Conservation (phyloP, 1,284 basidiomycete species). For the Puccinia hordei region DNA sequence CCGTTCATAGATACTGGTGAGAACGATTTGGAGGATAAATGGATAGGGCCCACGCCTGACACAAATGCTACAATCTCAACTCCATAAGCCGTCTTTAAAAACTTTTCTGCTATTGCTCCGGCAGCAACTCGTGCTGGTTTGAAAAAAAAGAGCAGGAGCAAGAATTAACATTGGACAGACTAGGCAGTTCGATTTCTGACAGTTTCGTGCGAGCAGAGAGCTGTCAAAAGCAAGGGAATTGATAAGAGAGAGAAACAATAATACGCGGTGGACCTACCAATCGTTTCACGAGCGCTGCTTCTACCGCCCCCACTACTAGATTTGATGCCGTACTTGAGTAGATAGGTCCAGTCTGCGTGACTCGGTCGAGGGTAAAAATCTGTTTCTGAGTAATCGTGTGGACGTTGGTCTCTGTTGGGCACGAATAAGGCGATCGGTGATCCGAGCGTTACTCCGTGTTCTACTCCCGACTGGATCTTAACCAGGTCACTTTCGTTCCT, state of each 20-base stretch:
- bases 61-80: constrained; percentile 97
- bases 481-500: constrained; percentile 97
- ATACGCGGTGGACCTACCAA: constrained; percentile 66
- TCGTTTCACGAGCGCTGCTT: constrained; percentile 92
- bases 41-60: constrained; percentile 89
- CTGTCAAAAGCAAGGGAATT: background rate
- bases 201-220: background rate
- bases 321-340: constrained; percentile 96
- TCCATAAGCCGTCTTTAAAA: constrained; percentile 81
- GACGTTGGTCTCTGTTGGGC: constrained; percentile 96
- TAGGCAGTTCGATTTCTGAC: background rate
- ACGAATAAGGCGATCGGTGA: constrained; percentile 95
- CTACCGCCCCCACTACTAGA: constrained; percentile 94
- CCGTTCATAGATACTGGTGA: constrained; percentile 53
- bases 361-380: constrained; percentile 90
- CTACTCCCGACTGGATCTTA: constrained; percentile 88
- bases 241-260: background rate
- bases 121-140: constrained; percentile 87
- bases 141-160: constrained; percentile 10
- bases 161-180: background rate
- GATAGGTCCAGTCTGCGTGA: constrained; percentile 97
- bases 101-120: constrained; percentile 96
- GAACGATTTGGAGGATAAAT: constrained; percentile 63
- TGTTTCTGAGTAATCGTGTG: constrained; percentile 91
- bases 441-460: constrained; percentile 91